These are phyloP conservation scores for Pseudogymnoascus pannorum DNA, from an alignment of 2,329 filamentous ascomycete species.

Conservation along the genomic window DNA sequence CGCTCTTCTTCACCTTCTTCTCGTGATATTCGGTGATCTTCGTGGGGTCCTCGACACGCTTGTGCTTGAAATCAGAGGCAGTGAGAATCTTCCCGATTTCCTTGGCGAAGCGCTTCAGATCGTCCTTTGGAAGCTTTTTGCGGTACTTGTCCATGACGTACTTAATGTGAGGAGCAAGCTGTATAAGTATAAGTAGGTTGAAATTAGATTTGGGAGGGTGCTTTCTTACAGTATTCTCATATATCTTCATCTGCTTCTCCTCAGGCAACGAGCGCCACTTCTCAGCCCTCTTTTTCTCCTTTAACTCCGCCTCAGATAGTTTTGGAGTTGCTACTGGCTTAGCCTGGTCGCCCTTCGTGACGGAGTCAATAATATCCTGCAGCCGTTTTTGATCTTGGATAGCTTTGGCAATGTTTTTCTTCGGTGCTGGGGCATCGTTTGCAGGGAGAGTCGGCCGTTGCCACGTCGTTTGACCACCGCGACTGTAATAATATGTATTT, in stretches of 20 bases:
- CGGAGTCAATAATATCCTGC: constrained; percentile 79
- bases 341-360: constrained; percentile 62
- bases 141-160: constrained; percentile 81
- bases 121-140: constrained; percentile 77
- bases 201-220: background rate
- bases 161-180: constrained; percentile 82
- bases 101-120: constrained; percentile 55
- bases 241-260: constrained; percentile 92
- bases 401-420: constrained; percentile 44
- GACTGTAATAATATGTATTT: constrained; percentile 78
- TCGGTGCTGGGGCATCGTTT: constrained; percentile 42
- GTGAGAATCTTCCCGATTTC: constrained; percentile 82
- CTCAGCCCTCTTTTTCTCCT: constrained; percentile 52
- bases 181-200: constrained; percentile 14
- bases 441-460: constrained; percentile 65
- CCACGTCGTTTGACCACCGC: constrained; percentile 74
- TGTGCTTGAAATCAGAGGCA: constrained; percentile 83
- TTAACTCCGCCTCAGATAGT: constrained; percentile 39
- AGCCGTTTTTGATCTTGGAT: constrained; percentile 47
- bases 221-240: constrained; percentile 79
- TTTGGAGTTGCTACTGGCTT: constrained; percentile 12
- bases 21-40: constrained; percentile 70
- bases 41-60: constrained; percentile 75
- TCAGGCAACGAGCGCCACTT: constrained; percentile 62
- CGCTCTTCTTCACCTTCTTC: constrained; percentile 75